These are phyloP conservation scores for Phytopythium sindhum DNA, from an alignment of 352 stramenopile genomes.

Conservation along the genomic window DNA sequence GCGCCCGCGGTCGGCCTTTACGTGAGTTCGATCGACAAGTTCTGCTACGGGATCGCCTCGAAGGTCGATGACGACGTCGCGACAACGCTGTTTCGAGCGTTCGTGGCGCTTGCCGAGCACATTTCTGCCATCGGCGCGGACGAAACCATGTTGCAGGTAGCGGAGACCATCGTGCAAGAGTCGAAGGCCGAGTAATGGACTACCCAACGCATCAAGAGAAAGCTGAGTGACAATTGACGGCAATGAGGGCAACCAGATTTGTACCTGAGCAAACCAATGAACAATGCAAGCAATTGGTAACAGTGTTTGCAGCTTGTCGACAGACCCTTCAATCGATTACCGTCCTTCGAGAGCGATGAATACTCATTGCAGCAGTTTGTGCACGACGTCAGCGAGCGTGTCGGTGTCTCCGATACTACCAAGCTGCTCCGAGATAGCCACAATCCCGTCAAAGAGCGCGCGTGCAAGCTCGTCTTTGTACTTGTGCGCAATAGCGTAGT, in stretches of 20 bases:
- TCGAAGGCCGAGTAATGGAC: not conserved
- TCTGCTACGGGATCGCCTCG: slow-evolving; percentile 62
- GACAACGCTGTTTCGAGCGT: slow-evolving; percentile 30
- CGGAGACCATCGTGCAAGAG: not conserved
- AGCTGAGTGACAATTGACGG: no score
- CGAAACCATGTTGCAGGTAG: slow-evolving; percentile 13
- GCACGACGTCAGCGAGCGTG: slow-evolving; percentile 17
- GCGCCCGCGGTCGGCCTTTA: slow-evolving; percentile 42
- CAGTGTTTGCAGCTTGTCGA: no score
- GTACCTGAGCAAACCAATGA: no score
- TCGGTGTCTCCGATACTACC: slow-evolving; percentile 10
- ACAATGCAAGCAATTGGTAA: no score
- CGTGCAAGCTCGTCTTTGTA: slow-evolving; percentile 19
- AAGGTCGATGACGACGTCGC: slow-evolving; percentile 31
- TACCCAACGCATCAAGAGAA: no score
- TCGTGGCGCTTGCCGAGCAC: slow-evolving; percentile 26
- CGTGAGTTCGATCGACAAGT: slow-evolving; percentile 37
- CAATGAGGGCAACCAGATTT: no score
- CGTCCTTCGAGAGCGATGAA: not conserved
- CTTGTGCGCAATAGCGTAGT: slow-evolving; percentile 28
- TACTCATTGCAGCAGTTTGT: not conserved
- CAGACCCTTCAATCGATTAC: no score
- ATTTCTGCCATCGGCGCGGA: slow-evolving; percentile 17
- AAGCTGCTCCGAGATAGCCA: slow-evolving; percentile 16
- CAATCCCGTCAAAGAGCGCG: slow-evolving; percentile 13